Conservation (phyloP, 345 rosid species). For the Eutrema heterophyllum region DNA sequence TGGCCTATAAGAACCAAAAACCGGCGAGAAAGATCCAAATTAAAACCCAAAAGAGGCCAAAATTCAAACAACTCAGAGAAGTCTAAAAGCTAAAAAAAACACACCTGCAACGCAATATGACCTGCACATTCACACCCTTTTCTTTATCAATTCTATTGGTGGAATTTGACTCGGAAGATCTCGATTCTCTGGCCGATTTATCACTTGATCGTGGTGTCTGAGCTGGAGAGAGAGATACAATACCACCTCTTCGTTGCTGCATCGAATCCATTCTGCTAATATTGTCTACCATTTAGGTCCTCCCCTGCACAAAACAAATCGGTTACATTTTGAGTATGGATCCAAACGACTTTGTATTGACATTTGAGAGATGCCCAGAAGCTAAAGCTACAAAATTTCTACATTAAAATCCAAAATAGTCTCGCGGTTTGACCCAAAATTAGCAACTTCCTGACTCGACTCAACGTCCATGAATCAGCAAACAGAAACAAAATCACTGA, state of each 20-base stretch:
- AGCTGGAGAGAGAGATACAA: conserved; percentile 69
- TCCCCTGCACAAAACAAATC: conserved; percentile 19
- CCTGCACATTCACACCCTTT: conserved; percentile 97
- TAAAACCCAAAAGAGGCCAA: not conserved
- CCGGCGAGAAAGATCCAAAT: not conserved
- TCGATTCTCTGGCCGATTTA: conserved; percentile 76
- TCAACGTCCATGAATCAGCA: conserved; percentile 18
- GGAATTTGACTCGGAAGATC: conserved; percentile 71
- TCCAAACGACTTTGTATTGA: not conserved
- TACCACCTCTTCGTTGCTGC: conserved; percentile 66
- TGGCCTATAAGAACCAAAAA: conserved; percentile 46
- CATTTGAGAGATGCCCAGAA: not conserved
- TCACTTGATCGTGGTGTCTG: conserved; percentile 93
- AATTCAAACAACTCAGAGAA: not conserved
- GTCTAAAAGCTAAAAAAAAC: not conserved
- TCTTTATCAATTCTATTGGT: conserved; percentile 68
- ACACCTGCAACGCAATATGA: conserved; percentile 94
- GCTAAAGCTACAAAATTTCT: not conserved
- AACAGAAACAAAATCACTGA: not conserved
- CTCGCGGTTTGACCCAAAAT: conserved; percentile 1
- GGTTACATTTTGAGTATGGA: not conserved
- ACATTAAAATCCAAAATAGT: not conserved
- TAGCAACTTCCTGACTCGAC: conserved; percentile 27
- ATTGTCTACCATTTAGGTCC: conserved; percentile 7
- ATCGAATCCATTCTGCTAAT: conserved; percentile 52